Percentiles rank a stretch among this genome's conserved stretches.
These are phyloP conservation scores for Cyberlindnera mrakii DNA, from an alignment of 805 yeast species.

Conservation along the genomic window DNA sequence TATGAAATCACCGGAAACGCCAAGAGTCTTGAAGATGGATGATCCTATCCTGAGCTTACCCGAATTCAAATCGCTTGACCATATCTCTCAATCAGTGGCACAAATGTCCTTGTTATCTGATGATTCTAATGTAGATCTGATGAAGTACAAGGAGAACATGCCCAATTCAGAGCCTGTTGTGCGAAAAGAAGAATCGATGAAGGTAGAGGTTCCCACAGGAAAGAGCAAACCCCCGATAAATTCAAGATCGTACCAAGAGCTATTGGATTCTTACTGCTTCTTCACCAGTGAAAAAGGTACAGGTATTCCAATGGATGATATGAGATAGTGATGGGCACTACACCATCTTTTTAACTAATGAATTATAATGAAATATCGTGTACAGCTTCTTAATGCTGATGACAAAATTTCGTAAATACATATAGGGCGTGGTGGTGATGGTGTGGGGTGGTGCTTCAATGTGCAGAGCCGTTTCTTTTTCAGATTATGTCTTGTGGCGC, in stretches of 20 bases:
- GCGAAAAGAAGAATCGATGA: background rate
- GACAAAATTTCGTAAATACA: no score
- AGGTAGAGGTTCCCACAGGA: background rate
- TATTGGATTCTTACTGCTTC: conserved; percentile 57
- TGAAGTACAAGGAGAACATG: conserved; percentile 7
- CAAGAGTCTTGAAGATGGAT: conserved; percentile 15
- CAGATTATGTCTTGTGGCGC: no score
- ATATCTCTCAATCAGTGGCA: conserved; percentile 4
- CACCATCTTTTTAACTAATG: no score
- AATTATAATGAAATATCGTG: no score
- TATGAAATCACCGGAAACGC: conserved; percentile 24
- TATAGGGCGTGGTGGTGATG: no score
- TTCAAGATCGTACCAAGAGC: conserved; percentile 49
- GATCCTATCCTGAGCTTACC: conserved; percentile 4
- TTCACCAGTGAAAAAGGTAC: conserved; percentile 29
- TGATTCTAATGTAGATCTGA: conserved; percentile 4
- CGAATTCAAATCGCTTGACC: conserved; percentile 7
- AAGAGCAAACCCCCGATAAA: conserved; percentile 32
- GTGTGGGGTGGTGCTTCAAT: no score
- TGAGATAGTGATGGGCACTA: no score
- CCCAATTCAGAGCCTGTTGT: background rate
- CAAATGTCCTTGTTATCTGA: conserved; percentile 9
- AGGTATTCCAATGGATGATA: no score
- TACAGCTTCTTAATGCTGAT: no score
- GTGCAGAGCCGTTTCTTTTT: no score